Evolutionary conservation across 140 eudicot species (phyloP), one percentile per base, ranked within the genome.

Genomic region (Flaveria floridana): DNA sequence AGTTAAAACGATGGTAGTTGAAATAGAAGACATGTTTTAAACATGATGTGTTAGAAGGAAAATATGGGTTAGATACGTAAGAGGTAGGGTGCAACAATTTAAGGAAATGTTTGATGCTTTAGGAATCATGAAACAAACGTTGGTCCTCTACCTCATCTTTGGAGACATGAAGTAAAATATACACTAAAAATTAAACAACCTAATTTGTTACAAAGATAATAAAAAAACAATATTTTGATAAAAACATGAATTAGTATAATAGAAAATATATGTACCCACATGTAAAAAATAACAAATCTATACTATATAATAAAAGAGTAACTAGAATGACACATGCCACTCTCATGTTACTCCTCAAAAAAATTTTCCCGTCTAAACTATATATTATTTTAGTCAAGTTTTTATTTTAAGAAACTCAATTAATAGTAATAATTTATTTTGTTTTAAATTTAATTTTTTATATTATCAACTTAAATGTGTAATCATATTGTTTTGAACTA

Each of bases 121-220:
- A 48, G 53, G 81, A 70, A 78, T 79, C 78, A 79, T 71, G 69
- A 79, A 79, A 79, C 78, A 63, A 63, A 64, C 68, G 74, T 71
- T 73, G 78, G 68, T 61, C 37, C 46, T 79, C 82, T 79, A 72
- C 82, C 68, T 13, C 82, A 79, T 37, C 0, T 16, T 14, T 51
- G 68, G 78, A 79, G 78, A 63, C 82, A 78, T 47, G 51, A 48
- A 71, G 30, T 77, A 42, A 26, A 16, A 44, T 1, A 12, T 28
- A 48, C 77, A 70, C 77, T 77, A 50, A 71, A 20, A 37, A 50
- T 52, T 62, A 51, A 71, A 64, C 82, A 39, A 79, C 56, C 58
- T 21, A 67, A 16, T 18, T 65, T 6, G 16, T 65, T 63, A 30
- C 3, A 30, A 30, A 30, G 21, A 57, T 19, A 57, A 21, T 19